phyloP scores from a whole-genome alignment of 176 grass and related monocot species.

The Panicum miliaceum region DNA sequence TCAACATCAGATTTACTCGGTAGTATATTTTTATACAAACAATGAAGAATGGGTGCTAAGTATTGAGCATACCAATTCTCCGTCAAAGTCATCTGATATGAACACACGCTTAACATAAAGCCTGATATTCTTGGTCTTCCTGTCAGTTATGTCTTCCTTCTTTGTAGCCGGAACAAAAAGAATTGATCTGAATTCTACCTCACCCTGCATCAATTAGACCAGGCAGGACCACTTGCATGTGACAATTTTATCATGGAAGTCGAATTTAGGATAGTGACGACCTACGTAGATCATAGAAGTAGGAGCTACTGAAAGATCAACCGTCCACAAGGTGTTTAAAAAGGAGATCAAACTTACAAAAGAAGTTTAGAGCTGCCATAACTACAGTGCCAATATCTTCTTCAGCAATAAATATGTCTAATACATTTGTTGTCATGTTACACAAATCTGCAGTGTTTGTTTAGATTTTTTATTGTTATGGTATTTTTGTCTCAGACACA shows the following conservation, averaged over 20 bases:
- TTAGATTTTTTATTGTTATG: neutral
- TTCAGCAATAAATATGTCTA: neutral
- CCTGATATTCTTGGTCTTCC: slow-evolving; percentile 95
- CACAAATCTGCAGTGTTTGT: neutral
- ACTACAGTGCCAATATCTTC: neutral
- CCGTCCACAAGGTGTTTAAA: neutral
- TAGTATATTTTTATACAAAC: neutral
- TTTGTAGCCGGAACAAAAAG: slow-evolving; percentile 86
- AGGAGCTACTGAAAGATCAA: neutral
- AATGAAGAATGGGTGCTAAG: slow-evolving; percentile 15
- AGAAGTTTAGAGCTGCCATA: neutral
- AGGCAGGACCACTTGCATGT: neutral
- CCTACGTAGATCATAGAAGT: neutral
- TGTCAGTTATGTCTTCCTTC: slow-evolving; percentile 86
- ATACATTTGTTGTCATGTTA: neutral
- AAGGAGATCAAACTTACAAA: neutral
- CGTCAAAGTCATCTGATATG: slow-evolving; percentile 97
- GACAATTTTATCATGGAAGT: slow-evolving; percentile 2
- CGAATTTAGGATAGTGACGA: neutral
- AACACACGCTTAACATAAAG: slow-evolving; percentile 97
- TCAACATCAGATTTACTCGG: slow-evolving; percentile 12
- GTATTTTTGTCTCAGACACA: neutral
- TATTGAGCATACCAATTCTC: slow-evolving; percentile 70
- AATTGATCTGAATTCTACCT: slow-evolving; percentile 98
- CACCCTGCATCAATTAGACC: slow-evolving; percentile 66